Conservation (phyloP, 768 basidiomycete species). For the Auriscalpium vulgare region DNA sequence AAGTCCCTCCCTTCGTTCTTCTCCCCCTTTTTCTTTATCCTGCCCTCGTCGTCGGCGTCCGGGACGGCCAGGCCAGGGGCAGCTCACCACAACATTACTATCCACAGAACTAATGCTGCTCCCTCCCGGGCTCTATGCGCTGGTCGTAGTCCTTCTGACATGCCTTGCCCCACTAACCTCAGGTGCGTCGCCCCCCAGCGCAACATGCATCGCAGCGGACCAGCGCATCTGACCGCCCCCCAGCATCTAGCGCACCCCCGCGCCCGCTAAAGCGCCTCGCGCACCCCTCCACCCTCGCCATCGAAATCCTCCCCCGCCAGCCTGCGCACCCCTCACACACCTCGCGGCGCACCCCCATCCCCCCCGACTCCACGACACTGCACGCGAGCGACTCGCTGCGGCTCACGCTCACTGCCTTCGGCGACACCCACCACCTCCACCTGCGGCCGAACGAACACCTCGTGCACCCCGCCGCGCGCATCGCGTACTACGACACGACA, state of each 20-base stretch:
- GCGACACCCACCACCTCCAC: constrained; percentile 61
- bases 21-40: too few relatives aligned
- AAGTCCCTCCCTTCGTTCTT: too few relatives aligned
- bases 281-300: constrained; percentile 29
- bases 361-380: constrained; percentile 37
- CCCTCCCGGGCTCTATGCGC: constrained; percentile 6
- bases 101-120: constrained; percentile 1
- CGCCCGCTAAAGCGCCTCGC: constrained; percentile 28
- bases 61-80: not conserved
- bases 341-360: constrained; percentile 7
- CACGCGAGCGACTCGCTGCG: constrained; percentile 66
- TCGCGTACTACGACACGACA: constrained; percentile 51
- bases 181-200: constrained; percentile 3
- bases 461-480: constrained; percentile 68
- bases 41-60: too few relatives aligned
- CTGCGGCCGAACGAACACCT: constrained; percentile 73
- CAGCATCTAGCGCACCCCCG: constrained; percentile 20
- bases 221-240: too few relatives aligned
- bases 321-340: not conserved
- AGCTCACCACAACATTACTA: not conserved
- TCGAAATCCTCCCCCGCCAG: constrained; percentile 36
- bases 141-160: constrained; percentile 13
- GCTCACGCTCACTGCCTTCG: constrained; percentile 58
- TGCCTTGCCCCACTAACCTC: constrained; percentile 1
- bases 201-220: too few relatives aligned